Percentiles rank a stretch among this genome's conserved stretches.
phyloP scores from a whole-genome alignment of 129 eudicot genomes.

The Calendula officinalis region DNA sequence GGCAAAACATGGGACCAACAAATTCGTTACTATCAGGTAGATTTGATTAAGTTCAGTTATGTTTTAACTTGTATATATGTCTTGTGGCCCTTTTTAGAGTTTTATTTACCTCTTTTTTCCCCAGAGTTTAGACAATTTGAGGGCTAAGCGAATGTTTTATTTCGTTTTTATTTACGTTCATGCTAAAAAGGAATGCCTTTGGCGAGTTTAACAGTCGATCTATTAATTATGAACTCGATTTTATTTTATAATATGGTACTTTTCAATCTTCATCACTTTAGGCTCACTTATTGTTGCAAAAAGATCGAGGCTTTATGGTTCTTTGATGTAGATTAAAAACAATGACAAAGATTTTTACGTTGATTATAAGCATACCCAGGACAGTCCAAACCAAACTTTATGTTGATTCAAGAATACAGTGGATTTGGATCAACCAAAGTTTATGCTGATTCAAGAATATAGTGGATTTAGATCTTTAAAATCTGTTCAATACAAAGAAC shows the following conservation, averaged over 20 bases:
- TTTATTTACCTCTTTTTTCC: not conserved
- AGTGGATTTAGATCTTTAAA: no score
- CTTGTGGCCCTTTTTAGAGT: conserved; percentile 16
- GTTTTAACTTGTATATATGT: conserved; percentile 17
- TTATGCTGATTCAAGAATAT: no score
- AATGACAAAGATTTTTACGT: no score
- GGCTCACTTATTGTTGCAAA: not conserved
- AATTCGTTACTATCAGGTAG: conserved; percentile 20
- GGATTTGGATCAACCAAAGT: no score
- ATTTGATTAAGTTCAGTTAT: not conserved
- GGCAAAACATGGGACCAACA: conserved; percentile 19
- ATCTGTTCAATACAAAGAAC: no score
- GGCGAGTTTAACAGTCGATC: conserved; percentile 9
- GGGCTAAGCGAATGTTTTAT: not conserved
- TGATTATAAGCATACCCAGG: no score
- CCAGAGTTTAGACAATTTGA: conserved; percentile 11
- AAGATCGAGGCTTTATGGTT: not conserved
- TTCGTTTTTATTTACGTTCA: not conserved
- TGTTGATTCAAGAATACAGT: no score
- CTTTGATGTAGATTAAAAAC: no score
- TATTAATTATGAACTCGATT: conserved; percentile 3
- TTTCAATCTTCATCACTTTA: not conserved
- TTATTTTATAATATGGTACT: not conserved
- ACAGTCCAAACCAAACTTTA: no score
- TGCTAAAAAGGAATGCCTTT: not conserved